Base-by-base conservation (phyloP, 805 yeast genomes). In the Saturnispora zaruensis region DNA sequence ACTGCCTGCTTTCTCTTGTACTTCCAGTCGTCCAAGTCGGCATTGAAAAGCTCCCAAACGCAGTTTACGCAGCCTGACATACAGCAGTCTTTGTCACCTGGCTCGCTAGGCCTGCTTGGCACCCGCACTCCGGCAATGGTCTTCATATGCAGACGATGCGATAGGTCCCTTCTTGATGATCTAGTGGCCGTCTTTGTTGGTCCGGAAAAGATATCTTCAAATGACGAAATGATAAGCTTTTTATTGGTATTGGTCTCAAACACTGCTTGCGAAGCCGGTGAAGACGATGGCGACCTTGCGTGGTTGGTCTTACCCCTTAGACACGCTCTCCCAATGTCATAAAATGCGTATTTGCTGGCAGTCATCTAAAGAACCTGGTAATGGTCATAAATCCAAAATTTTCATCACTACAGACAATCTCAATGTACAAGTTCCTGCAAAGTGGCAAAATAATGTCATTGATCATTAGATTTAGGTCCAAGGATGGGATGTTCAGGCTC, bases 51-150 rank as follows among this genome's bases (percentile, higher is more conserved):
- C 59, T 90, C 96, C 98, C 98, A 93, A 2, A 91, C 98, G 66
- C 99, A 91, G 66, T 91, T 89, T 28, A 87, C 81, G 66, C 99
- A 91, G 1, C 99, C 99, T 51, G 93, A 82, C 96, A 89, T 89
- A 66, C 99, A 91, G 65, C 99, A 91, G 65, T 91, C 89, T 28
- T 42, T 48, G 5, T 26, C 43, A 58, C 90, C 96, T 1, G 98
- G 98, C 57, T 87, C 96, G 4, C 68, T 71, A 0, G 99, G 98
- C 61, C 75, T 77, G n/a, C 77, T 79, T 3, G 96, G 96, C 0
- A 91, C 95, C 6, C 62, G 64, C 0, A 93, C 71, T 0, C 97
- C 97, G 0, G 76, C 82, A 3, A 77, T 73, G 1, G 56, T 54
- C 30, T 64, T 58, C 6, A 63, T 58, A 30, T 66, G 52, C 1